phyloP scores from a whole-genome alignment of 2,329 filamentous ascomycete species.

The Xylaria sp. region DNA sequence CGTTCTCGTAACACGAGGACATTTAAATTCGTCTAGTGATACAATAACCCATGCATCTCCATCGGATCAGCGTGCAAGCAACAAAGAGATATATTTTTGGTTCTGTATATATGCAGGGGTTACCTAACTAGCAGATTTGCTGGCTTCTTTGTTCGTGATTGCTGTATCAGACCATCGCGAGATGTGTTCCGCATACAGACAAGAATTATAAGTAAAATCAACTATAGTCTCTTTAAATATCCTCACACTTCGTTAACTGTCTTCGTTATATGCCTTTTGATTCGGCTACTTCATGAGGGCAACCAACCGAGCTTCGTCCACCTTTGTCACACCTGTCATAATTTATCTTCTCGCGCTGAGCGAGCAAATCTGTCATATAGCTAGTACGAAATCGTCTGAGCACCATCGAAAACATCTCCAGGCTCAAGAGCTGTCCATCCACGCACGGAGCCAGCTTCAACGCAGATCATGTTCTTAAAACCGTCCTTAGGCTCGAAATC shows the following conservation, averaged over 20 bases:
- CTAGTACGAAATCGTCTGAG: slow-evolving; percentile 62
- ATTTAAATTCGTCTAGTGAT: background rate
- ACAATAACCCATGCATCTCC: background rate
- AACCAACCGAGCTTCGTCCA: background rate
- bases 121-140: slow-evolving; percentile 5
- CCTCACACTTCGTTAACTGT: background rate
- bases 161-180: slow-evolving; percentile 15
- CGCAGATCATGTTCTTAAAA: slow-evolving; percentile 92
- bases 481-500: slow-evolving; percentile 92
- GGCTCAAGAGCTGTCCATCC: slow-evolving; percentile 87
- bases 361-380: slow-evolving; percentile 21
- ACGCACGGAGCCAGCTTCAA: slow-evolving; percentile 88
- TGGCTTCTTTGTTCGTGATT: slow-evolving; percentile 17
- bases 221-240: background rate
- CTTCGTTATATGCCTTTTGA: background rate
- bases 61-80: background rate
- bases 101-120: background rate
- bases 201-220: slow-evolving; percentile 4
- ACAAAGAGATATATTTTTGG: background rate
- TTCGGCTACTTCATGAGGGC: background rate
- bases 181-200: slow-evolving; percentile 9
- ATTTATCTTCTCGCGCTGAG: slow-evolving; percentile 12
- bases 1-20: background rate
- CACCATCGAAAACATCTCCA: slow-evolving; percentile 74
- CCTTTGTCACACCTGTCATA: slow-evolving; percentile 17